These are phyloP conservation scores for Houttuynia cordata DNA, from an alignment of 164 flowering plant species.

Conservation along the genomic window DNA sequence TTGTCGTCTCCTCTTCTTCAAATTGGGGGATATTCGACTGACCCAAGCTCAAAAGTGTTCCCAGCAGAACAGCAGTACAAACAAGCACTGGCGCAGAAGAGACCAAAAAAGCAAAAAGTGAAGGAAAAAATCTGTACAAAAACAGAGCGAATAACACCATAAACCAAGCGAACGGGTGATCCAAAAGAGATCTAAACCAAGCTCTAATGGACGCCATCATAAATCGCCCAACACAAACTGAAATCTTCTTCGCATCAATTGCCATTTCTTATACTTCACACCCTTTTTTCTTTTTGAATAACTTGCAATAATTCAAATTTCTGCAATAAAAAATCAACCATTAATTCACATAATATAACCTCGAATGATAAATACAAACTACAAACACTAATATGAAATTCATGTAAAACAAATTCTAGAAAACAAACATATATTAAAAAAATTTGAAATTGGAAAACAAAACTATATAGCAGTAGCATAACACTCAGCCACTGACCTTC, in stretches of 20 bases:
- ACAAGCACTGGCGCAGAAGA: slow-evolving; percentile 81
- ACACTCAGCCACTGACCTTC: too few species aligned
- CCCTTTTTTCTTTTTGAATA: too few species aligned
- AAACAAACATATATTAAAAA: too few species aligned
- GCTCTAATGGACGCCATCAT: slow-evolving; percentile 17
- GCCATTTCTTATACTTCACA: slow-evolving; percentile 26
- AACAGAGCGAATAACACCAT: slow-evolving; percentile 22
- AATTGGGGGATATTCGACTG: slow-evolving; percentile 51
- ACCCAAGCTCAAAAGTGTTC: slow-evolving; percentile 83
- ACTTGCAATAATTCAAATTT: too few species aligned
- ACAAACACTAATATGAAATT: too few species aligned
- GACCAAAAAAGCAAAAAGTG: slow-evolving; percentile 50
- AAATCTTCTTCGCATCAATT: slow-evolving; percentile 27
- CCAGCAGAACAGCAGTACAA: slow-evolving; percentile 83
- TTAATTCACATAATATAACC: too few species aligned
- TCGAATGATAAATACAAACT: too few species aligned
- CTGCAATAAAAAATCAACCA: too few species aligned
- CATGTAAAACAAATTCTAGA: too few species aligned
- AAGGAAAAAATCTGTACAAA: slow-evolving; percentile 51
- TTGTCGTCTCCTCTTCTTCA: slow-evolving; percentile 22
- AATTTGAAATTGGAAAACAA: too few species aligned
- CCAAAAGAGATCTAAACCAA: slow-evolving; percentile 18
- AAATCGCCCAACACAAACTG: slow-evolving; percentile 15
- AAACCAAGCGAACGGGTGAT: slow-evolving; percentile 36
- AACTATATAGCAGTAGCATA: too few species aligned